Base-by-base conservation (phyloP, 768 basidiomycete genomes). In the Leccinum pellstonianum region DNA sequence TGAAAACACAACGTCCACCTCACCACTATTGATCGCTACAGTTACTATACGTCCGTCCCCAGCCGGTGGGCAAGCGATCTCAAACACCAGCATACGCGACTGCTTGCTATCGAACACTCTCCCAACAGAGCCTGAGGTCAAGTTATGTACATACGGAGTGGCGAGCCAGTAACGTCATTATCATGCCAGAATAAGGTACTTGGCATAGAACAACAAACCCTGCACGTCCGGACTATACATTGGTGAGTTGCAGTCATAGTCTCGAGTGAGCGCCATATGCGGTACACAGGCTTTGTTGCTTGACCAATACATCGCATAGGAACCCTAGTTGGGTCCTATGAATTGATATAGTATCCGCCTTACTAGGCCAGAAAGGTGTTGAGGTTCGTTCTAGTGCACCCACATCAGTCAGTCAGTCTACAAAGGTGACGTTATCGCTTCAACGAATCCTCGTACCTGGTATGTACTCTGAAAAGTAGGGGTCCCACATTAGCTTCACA, bases 291-390 rank as follows among this genome's bases (percentile, higher is more conserved):
- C 6, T 43, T 35, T 33, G 51, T 50, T 47, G 27, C 27, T n/a
- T 31, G 41, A 19, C 10, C 19, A 27, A 14, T 7, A 9, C 25
- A 27, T 41, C 49, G 11, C n/a, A 11, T 35, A 15, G 3, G n/a
- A 31, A 7, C 11, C 5, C 63, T 61, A 93, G 72, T 93, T 94
- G 1, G 93, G 90, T 3, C 93, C 93, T 68, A 95, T 85, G 61
- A 95, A 91, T 68, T 95, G 93, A 70, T 93, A 95, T 67, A 95
- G 63, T 63, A 95, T 84, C 58, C 87, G 79, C 62, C 92, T 79
- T 5, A 95, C 91, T 15, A 95, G 77, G 2, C 91, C 88, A 0
- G 88, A 91, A 17, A 95, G 79, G 69, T 92, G 86, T 49, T 93
- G 85, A 0, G 92, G 92, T 63, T 93, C 87, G 69, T 82, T 79